phyloP scores from a whole-genome alignment of 345 rosid species.

The Arabis alpina region DNA sequence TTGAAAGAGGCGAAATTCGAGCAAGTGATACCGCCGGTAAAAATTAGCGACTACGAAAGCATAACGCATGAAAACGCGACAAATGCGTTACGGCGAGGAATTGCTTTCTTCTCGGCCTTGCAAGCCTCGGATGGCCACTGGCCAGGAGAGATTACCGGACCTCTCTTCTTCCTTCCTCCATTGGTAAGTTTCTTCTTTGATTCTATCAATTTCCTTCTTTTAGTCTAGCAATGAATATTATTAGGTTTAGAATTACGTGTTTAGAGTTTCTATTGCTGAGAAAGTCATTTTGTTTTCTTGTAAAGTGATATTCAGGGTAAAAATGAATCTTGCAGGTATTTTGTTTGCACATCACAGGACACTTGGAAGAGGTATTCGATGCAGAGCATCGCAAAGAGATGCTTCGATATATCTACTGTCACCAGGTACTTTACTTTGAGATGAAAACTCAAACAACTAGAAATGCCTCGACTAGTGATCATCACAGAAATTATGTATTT shows the following conservation, averaged over 20 bases:
- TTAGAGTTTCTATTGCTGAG: neutral
- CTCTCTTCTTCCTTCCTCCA: slow-evolving; percentile 70
- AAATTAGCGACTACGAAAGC: slow-evolving; percentile 40
- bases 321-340: slow-evolving; percentile 50
- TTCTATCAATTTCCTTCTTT: neutral
- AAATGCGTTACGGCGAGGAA: slow-evolving; percentile 52
- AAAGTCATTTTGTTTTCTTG: neutral
- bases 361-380: slow-evolving; percentile 49
- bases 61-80: slow-evolving; percentile 48
- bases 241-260: neutral
- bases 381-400: slow-evolving; percentile 61
- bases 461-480: neutral
- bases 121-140: slow-evolving; percentile 76
- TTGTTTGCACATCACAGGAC: slow-evolving; percentile 57
- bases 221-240: no score
- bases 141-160: slow-evolving; percentile 70
- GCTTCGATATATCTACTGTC: slow-evolving; percentile 62
- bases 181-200: slow-evolving; percentile 40
- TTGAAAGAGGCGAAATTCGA: slow-evolving; percentile 40
- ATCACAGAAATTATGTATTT: no score
- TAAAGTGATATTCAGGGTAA: no score
- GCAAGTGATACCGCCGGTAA: slow-evolving; percentile 47
- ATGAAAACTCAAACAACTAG: no score
- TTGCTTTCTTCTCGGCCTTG: slow-evolving; percentile 56
- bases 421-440: slow-evolving; percentile 37